Evolutionary conservation across 208 protist genomes (phyloP), one percentile per base, ranked within the genome.

Genomic region (Leishmania tarentolae): DNA sequence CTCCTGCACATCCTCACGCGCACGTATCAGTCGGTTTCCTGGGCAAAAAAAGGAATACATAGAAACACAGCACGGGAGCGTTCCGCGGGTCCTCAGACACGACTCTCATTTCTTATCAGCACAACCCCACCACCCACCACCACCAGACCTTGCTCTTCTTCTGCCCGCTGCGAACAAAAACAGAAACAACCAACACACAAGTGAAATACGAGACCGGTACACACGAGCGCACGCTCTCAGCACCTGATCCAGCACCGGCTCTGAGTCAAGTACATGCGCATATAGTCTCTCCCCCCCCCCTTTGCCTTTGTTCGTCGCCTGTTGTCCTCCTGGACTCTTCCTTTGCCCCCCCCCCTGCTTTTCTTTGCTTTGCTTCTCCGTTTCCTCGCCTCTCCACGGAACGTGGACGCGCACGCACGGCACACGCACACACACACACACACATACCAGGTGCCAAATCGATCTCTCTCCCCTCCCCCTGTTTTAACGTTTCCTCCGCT

Each of bases 341-440:
- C 57, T 28, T 44, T 2, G 57, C 61, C 50, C 73, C 35, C 3
- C 46, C 61, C 50, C 73, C 35, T 86, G 42, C 50, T 76, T 47
- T 57, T n/a, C 72, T 44, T 70, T 79, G 71, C 47, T 76, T 81
- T 63, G 53, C 44, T 78, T 78, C 74, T 72, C 76, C 79, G 42
- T 75, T 75, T 24, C 59, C 15, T 82, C 52, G 75, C 47, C 71
- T 46, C 47, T 37, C 77, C 47, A 28, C 47, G 28, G 40, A 40
- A 17, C 61, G 11, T 37, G 31, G 31, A 19, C 61, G 1, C 15
- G 50, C 50, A 52, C 47, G 47, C 47, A 66, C 15, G 37, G 47
- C 47, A 66, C 15, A 17, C 63, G 44, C 63, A 15, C 37, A 69
- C 65, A 24, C 61, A 37, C 61, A 15, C 65, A 66, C 59, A 63